These are phyloP conservation scores for Colletotrichum tropicicola DNA, from an alignment of 2,329 filamentous ascomycete genomes.

Conservation along the genomic window DNA sequence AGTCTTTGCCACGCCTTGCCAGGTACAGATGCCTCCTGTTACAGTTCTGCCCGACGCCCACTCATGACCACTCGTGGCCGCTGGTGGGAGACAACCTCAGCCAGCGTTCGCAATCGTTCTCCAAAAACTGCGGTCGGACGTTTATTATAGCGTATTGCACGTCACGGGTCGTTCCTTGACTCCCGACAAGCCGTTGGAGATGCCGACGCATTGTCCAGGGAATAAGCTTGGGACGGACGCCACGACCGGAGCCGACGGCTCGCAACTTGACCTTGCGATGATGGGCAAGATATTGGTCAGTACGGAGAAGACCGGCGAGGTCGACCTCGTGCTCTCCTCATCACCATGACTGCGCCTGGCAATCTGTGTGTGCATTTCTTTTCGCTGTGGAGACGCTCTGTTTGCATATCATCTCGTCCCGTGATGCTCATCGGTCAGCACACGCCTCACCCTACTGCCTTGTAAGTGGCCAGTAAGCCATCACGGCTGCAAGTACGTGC, in stretches of 20 bases:
- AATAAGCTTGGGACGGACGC: background rate
- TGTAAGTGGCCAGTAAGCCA: background rate
- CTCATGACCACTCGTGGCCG: background rate
- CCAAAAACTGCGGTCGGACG: background rate
- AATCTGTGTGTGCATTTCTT: background rate
- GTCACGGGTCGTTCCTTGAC: background rate
- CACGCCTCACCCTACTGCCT: conserved; percentile 13
- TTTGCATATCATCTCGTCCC: background rate
- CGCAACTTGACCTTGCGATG: too few species aligned
- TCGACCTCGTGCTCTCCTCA: too few species aligned
- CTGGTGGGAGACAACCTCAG: background rate
- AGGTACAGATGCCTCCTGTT: background rate
- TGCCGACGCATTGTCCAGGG: background rate
- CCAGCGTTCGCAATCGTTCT: background rate
- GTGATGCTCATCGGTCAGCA: conserved; percentile 1
- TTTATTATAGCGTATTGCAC: background rate
- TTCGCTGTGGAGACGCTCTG: background rate
- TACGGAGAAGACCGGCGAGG: too few species aligned
- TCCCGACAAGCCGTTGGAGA: background rate
- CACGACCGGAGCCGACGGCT: too few species aligned
- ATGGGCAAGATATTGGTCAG: too few species aligned
- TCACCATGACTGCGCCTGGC: too few species aligned
- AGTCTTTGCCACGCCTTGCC: background rate
- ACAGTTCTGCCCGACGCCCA: background rate
- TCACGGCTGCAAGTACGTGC: background rate